Evolutionary conservation across 2,329 filamentous ascomycete genomes (phyloP).

Genomic region (Aspergillaceae sp.): DNA sequence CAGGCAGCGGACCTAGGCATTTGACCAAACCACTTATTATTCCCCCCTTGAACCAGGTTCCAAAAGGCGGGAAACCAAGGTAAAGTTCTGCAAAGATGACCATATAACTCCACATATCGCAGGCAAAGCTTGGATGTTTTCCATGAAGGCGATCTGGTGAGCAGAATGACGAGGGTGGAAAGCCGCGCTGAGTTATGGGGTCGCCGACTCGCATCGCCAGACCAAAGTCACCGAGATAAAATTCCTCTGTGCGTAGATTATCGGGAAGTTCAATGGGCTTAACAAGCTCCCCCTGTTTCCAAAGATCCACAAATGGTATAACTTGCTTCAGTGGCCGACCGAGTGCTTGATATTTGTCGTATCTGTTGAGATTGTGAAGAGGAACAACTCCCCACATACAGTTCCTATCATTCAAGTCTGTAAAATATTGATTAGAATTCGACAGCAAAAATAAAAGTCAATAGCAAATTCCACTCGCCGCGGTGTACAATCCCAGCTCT

Average conservation of each 20-base stretch:
- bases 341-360: conserved; percentile 19
- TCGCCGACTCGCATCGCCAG: conserved; percentile 16
- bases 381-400: conserved; percentile 21
- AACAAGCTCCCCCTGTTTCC: conserved; percentile 19
- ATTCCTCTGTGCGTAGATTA: conserved; percentile 14
- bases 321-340: conserved; percentile 16
- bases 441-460: not conserved
- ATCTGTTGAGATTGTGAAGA: conserved; percentile 14
- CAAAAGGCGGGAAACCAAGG: conserved; percentile 12
- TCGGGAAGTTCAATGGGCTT: conserved; percentile 12
- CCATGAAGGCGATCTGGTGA: conserved; percentile 20
- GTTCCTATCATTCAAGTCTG: conserved; percentile 21
- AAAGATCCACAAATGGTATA: conserved; percentile 16
- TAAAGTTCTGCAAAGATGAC: conserved; percentile 19
- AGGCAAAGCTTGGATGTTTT: conserved; percentile 16
- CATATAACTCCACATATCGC: conserved; percentile 27
- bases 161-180: conserved; percentile 14
- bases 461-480: conserved; percentile 9
- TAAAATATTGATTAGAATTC: conserved; percentile 7
- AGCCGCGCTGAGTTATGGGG: conserved; percentile 3
- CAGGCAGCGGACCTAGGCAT: conserved; percentile 17
- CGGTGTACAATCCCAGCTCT: conserved; percentile 20
- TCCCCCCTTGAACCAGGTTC: conserved; percentile 7
- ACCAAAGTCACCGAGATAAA: conserved; percentile 24
- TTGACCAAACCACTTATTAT: conserved; percentile 13